These are phyloP conservation scores for Luvunga scandens DNA, from an alignment of 345 rosid species.

Conservation along the genomic window DNA sequence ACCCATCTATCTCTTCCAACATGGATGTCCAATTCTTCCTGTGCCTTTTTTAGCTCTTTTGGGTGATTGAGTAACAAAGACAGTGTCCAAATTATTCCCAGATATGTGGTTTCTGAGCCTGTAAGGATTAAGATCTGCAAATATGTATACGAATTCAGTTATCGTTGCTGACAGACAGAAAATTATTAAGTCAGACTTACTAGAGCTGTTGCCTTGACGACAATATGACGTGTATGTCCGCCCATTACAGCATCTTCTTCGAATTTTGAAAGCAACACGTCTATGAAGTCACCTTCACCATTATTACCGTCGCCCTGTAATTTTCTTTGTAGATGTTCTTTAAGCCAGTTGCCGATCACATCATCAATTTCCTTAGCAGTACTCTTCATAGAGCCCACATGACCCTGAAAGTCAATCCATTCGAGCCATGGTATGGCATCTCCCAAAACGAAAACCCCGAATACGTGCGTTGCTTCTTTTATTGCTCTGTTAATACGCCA, in stretches of 20 bases:
- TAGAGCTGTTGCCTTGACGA: constrained; percentile 58
- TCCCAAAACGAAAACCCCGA: constrained; percentile 35
- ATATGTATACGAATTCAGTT: too few relatives aligned
- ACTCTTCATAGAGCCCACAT: constrained; percentile 46
- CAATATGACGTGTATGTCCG: constrained; percentile 42
- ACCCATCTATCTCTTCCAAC: constrained; percentile 50
- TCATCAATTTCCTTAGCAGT: constrained; percentile 45
- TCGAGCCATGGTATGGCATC: constrained; percentile 60
- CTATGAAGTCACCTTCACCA: constrained; percentile 48
- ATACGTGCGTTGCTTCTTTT: constrained; percentile 35
- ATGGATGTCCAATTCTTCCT: constrained; percentile 47
- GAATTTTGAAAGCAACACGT: constrained; percentile 42
- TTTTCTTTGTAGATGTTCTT: constrained; percentile 43
- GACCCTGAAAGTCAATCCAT: constrained; percentile 50
- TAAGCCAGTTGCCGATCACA: constrained; percentile 46
- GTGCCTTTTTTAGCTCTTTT: constrained; percentile 30
- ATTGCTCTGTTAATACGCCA: constrained; percentile 44
- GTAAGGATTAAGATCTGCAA: constrained; percentile 45
- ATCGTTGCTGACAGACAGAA: too few relatives aligned
- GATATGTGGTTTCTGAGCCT: constrained; percentile 50
- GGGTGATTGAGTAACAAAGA: constrained; percentile 47
- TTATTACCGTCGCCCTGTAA: not conserved
- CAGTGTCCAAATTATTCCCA: constrained; percentile 44
- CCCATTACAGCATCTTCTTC: constrained; percentile 34
- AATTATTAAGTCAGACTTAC: constrained; percentile 26